phyloP scores from a whole-genome alignment of 2,329 filamentous ascomycete genomes.

The Iodosphaeria phyllophila region DNA sequence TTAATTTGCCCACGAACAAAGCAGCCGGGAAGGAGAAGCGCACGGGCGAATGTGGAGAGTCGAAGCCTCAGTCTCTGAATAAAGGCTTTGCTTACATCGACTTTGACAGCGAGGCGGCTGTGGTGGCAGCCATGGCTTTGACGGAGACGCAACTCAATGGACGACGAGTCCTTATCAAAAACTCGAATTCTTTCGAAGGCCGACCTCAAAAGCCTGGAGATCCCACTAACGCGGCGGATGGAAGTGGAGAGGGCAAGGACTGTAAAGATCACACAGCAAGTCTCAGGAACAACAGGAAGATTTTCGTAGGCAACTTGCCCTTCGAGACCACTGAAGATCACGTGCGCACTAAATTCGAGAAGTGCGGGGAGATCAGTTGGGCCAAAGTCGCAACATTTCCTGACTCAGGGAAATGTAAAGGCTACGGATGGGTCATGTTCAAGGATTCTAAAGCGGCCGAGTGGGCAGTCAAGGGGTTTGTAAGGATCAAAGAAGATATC shows the following conservation, averaged over 20 bases:
- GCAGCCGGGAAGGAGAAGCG: too few relatives aligned
- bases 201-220: conserved; percentile 47
- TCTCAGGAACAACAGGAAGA: too few relatives aligned
- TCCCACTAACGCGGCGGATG: conserved; percentile 13
- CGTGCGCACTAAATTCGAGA: conserved; percentile 61
- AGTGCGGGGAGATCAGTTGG: conserved; percentile 68
- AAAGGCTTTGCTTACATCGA: conserved; percentile 96
- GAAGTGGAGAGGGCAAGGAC: conserved; percentile 11
- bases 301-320: conserved; percentile 82
- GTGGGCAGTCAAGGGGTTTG: conserved; percentile 63
- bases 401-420: conserved; percentile 94
- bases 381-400: conserved; percentile 89
- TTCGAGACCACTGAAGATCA: conserved; percentile 71
- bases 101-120: conserved; percentile 51
- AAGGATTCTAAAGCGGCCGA: conserved; percentile 57
- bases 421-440: conserved; percentile 90
- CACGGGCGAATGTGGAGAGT: too few relatives aligned
- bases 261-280: conserved; percentile 38
- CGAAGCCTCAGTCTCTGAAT: conserved; percentile 42
- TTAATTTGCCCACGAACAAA: conserved; percentile 57
- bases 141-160: conserved; percentile 68
- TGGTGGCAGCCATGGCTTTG: conserved; percentile 62
- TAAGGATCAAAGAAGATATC: conserved; percentile 48
- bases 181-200: conserved; percentile 79
- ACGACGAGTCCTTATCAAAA: conserved; percentile 80